A percentile compares a stretch with the other conserved stretches of the same genome.
Evolutionary conservation across 2,329 filamentous ascomycete genomes (phyloP).

Genomic region (Beauveria varroae): DNA sequence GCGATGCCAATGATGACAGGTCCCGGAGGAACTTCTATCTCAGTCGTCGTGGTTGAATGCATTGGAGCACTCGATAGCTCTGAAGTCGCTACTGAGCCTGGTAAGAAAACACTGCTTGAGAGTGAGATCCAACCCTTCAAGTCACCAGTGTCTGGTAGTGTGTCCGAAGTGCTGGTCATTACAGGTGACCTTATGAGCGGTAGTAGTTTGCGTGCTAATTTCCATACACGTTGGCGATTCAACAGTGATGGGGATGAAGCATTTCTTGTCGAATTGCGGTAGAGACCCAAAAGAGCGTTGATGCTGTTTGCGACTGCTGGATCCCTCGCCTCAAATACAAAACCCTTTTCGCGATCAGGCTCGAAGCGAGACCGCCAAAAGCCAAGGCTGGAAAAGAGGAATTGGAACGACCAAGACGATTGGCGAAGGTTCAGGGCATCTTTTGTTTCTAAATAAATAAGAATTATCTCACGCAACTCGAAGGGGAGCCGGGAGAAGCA

Average conservation of each 20-base stretch:
- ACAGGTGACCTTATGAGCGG: not conserved
- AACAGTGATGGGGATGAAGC: not conserved
- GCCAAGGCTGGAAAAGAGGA: not conserved
- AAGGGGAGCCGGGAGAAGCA: not conserved
- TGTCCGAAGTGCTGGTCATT: too few species aligned
- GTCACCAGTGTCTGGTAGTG: not conserved
- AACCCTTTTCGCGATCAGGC: not conserved
- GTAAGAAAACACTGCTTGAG: not conserved
- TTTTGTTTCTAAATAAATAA: not conserved
- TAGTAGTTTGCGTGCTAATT: not conserved
- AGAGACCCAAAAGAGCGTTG: not conserved
- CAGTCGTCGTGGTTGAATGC: not conserved
- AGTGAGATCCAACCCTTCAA: not conserved
- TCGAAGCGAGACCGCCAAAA: not conserved
- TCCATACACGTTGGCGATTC: not conserved
- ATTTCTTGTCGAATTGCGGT: not conserved
- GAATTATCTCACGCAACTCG: not conserved
- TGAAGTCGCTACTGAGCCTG: too few species aligned
- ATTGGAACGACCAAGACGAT: not conserved
- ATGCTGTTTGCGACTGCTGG: not conserved
- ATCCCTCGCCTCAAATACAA: not conserved
- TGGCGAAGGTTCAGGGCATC: not conserved
- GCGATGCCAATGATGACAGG: not conserved
- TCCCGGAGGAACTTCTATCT: not conserved
- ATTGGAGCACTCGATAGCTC: too few species aligned